phyloP scores from a whole-genome alignment of 257 asterid genomes.

The Solanum medicagineum region DNA sequence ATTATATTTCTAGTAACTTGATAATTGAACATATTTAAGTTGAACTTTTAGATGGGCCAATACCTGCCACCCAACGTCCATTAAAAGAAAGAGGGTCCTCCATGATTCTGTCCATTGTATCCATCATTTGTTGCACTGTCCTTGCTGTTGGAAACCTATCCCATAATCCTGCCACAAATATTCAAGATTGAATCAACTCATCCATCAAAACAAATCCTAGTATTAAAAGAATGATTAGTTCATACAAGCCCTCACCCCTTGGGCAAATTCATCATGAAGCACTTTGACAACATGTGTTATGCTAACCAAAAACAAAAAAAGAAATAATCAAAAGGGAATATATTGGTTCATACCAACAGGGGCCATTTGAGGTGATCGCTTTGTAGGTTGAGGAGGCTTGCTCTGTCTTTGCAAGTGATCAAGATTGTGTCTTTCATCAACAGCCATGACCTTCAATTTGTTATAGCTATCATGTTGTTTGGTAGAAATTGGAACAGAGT shows the following conservation, averaged over 20 bases:
- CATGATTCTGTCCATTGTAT: constrained; percentile 58
- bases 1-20: too few species aligned
- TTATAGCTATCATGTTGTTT: background rate
- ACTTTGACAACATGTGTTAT: background rate
- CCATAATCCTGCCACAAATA: constrained; percentile 36
- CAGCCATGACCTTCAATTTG: constrained; percentile 17
- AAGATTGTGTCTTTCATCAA: constrained; percentile 26
- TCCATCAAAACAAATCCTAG: background rate
- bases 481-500: background rate
- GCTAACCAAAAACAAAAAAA: too few species aligned
- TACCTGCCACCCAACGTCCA: constrained; percentile 5
- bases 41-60: too few species aligned
- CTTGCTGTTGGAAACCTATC: constrained; percentile 67
- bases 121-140: constrained; percentile 79
- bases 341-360: constrained; percentile 32
- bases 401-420: constrained; percentile 38
- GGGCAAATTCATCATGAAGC: background rate
- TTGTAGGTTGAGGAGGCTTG: constrained; percentile 26
- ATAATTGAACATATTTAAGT: too few species aligned
- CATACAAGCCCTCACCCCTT: background rate
- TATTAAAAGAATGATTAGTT: background rate
- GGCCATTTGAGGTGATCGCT: constrained; percentile 25
- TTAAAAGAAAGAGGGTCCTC: constrained; percentile 44
- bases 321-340: background rate
- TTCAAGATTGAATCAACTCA: background rate